Percentiles rank a stretch among this genome's conserved stretches.
Conservation (phyloP, 2,329 filamentous ascomycete species). For the Penicillium sp. region DNA sequence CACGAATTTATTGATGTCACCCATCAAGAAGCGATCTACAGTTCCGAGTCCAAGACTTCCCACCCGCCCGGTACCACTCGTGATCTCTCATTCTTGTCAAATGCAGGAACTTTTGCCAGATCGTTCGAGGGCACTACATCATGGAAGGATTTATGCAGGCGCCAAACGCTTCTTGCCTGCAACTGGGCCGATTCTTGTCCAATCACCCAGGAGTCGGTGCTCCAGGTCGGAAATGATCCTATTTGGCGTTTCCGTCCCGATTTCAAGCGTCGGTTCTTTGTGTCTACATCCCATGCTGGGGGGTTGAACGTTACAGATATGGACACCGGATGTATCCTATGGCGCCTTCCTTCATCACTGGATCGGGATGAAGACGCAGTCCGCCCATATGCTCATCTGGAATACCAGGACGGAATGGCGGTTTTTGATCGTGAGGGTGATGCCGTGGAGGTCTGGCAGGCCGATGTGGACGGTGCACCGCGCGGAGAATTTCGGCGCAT, state of each 20-base stretch:
- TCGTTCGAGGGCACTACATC: conserved; percentile 36
- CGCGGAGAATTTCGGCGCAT: conserved; percentile 44
- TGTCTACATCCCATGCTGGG: conserved; percentile 48
- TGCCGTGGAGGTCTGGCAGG: conserved; percentile 48
- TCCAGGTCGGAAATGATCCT: conserved; percentile 43
- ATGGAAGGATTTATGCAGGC: conserved; percentile 49
- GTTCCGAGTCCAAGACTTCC: conserved; percentile 30
- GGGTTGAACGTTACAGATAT: conserved; percentile 49
- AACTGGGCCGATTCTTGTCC: conserved; percentile 42
- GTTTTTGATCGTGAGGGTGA: conserved; percentile 49
- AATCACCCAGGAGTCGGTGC: conserved; percentile 38
- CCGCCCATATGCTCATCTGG: conserved; percentile 47
- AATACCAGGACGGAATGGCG: conserved; percentile 49
- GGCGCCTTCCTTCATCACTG: conserved; percentile 34
- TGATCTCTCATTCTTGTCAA: conserved; percentile 32
- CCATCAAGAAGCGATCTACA: conserved; percentile 46
- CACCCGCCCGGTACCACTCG: conserved; percentile 27
- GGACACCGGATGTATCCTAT: conserved; percentile 44
- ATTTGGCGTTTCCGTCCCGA: conserved; percentile 50
- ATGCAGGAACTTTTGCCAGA: conserved; percentile 31
- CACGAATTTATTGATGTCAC: conserved; percentile 44
- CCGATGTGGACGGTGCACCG: conserved; percentile 32
- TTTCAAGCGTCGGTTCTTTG: conserved; percentile 47
- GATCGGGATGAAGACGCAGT: conserved; percentile 33
- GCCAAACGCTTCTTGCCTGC: conserved; percentile 38